Base-by-base conservation (phyloP, 1,284 basidiomycete genomes). In the Waitea zeae region DNA sequence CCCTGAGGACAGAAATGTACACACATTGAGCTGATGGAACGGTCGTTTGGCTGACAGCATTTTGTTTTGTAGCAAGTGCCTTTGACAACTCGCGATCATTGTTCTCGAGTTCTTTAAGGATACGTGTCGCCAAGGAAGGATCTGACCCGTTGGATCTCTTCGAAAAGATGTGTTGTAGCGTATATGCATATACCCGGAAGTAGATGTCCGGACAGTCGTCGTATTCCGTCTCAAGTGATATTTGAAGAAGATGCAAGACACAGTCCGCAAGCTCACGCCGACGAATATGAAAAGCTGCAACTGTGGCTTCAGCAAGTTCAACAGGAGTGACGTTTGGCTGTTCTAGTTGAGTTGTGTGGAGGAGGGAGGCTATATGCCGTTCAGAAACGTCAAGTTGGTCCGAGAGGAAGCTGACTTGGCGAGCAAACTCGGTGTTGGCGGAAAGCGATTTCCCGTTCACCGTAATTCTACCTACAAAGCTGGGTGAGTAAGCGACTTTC, bases 371-470 rank as follows among this genome's bases (percentile, higher is more conserved):
- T 34, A 74, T 55, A 49, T 80, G 72, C 43, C 72, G 69, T 54
- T 89, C 83, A 4, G 83, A 87, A 42, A 70, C 73, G 45, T 70
- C 63, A 36, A 89, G 70, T 38, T 82, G 70, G 46, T 78, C 69
- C 0, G 83, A 70, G 35, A 87, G 64, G 51, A 82, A 82, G 39
- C 76, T 50, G 38, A 66, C 69, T 48, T 84, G 82, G 37, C 67
- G 68, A n/a, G 67, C 70, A 51, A 78, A 84, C 49, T 81, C 76
- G 20, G 61, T 52, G 48, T 82, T 86, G 42, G 79, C 64, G 3
- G 66, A 69, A 34, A 78, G 60, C 17, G 66, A 56, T 45, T 63
- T 66, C 31, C 74, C 76, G 34, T 72, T 52, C 14, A 80, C 57
- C 0, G 57, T 50, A 15, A 65, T 66, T 52, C 65, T 77, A 39